Evolutionary conservation across 108 stramenopile species (phyloP).

Genomic region (Thalassiosira profunda): DNA sequence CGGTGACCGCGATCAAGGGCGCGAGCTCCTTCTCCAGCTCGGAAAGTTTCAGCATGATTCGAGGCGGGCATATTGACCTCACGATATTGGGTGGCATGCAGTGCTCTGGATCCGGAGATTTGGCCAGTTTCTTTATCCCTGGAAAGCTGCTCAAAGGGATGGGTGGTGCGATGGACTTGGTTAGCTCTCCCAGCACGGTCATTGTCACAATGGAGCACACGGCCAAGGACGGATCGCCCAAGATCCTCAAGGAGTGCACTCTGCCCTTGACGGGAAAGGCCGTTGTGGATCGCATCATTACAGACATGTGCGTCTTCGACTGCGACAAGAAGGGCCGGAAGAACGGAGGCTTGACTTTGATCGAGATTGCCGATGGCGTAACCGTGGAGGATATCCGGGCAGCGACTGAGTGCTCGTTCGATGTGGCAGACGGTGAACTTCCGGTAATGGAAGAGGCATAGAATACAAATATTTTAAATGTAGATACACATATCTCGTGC

Average conservation of each 20-base stretch:
- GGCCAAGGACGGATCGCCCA: conserved; percentile 88
- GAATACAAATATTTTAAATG: background rate
- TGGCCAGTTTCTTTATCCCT: conserved; percentile 95
- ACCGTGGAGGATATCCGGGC: conserved; percentile 71
- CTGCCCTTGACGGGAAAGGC: conserved; percentile 90
- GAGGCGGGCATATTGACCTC: conserved; percentile 93
- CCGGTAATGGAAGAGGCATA: conserved; percentile 44
- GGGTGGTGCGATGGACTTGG: conserved; percentile 97
- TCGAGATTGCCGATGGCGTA: conserved; percentile 76
- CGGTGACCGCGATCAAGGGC: conserved; percentile 79
- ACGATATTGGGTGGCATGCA: conserved; percentile 95
- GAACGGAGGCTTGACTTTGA: conserved; percentile 69
- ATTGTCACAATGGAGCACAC: conserved; percentile 96
- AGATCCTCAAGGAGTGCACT: conserved; percentile 85
- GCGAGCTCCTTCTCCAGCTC: conserved; percentile 83
- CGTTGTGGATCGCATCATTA: conserved; percentile 95
- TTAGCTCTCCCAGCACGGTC: conserved; percentile 80
- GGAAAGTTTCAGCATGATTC: conserved; percentile 94
- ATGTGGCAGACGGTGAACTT: conserved; percentile 41
- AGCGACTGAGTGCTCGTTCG: conserved; percentile 65
- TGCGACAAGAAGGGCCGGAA: conserved; percentile 58
- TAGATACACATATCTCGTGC: background rate
- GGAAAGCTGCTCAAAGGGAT: conserved; percentile 95
- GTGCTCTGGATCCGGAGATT: conserved; percentile 85
- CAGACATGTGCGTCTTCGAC: conserved; percentile 94